Base-by-base conservation (phyloP, 2,329 filamentous ascomycete species). In the Cadophora sp. region DNA sequence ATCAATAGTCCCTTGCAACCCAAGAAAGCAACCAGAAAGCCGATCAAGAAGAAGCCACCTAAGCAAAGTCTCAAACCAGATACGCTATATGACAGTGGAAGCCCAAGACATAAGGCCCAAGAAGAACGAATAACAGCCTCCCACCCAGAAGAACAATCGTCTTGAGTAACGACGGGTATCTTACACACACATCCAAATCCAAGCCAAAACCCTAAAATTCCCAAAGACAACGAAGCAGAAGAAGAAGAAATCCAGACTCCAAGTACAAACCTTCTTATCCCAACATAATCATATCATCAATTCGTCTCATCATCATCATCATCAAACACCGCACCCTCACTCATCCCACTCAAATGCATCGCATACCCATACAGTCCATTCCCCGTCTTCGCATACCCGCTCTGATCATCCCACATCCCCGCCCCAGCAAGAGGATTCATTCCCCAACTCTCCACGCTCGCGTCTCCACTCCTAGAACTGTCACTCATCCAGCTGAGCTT, bases 381-480 rank as follows among this genome's bases (percentile, higher is more conserved):
- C 5, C 40, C 53, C 19, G 65, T 40, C 16, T 59, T 61, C 2
- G 2, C 29, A 56, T 68, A 43, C 3, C 64, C 56, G 26, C 60
- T 26, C n/a, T 59, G 66, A 43, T 56, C 40, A 16, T 29, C 68
- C 74, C 74, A 75, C 5, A 56, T 62, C 11, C 74, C 73, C 7
- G 68, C 27, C 26, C 48, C 66, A 3, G 34, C 62, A 8, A 71
- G 63, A 1, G 55, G 53, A 69, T 73, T 71, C 22, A 50, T 48
- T 2, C 60, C 72, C 61, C 69, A 70, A 24, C 65, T 68, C 19
- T 26, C 48, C 26, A 62, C 63, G 24, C 65, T 65, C 43, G 50
- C 43, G 4, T 73, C 70, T 2, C 61, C 64, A 56, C 69, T 70
- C 7, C 69, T 62, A 26, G 64, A 71, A 26, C 68, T 75, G 59